phyloP scores from a whole-genome alignment of 371 early-diverging fungal species.

The Hamiltosporidium tvaerminnensis region DNA sequence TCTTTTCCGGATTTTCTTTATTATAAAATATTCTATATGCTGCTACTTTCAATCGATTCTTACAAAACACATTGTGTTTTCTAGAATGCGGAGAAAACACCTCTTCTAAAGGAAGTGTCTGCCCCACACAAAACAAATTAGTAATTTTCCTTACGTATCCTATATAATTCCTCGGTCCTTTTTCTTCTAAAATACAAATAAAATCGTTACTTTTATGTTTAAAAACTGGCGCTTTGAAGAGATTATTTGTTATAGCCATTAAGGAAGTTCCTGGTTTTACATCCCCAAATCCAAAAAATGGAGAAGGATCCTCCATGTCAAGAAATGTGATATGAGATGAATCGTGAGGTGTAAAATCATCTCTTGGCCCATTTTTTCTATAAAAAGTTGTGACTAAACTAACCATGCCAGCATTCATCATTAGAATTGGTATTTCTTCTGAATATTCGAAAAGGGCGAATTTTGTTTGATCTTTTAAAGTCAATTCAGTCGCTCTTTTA shows the following conservation, averaged over 20 bases:
- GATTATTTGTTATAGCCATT: slow-evolving; percentile 46
- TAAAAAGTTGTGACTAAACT: slow-evolving; percentile 49
- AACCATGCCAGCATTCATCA: slow-evolving; percentile 53
- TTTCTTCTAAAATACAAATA: background rate
- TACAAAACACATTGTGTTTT: slow-evolving; percentile 52
- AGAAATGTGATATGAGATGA: slow-evolving; percentile 9
- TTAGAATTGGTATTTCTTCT: slow-evolving; percentile 50
- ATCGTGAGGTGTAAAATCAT: slow-evolving; percentile 7
- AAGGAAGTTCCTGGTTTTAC: slow-evolving; percentile 37
- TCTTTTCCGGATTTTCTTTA: slow-evolving; percentile 24
- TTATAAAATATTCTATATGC: slow-evolving; percentile 45
- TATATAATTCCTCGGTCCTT: slow-evolving; percentile 1
- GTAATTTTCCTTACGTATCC: slow-evolving; percentile 28
- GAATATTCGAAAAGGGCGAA: slow-evolving; percentile 53
- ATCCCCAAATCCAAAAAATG: slow-evolving; percentile 42
- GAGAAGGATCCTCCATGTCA: slow-evolving; percentile 52
- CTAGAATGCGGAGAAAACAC: slow-evolving; percentile 54
- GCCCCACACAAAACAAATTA: slow-evolving; percentile 44
- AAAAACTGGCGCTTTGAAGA: slow-evolving; percentile 53
- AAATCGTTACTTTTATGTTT: slow-evolving; percentile 32
- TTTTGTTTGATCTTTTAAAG: slow-evolving; percentile 31
- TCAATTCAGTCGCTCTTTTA: slow-evolving; percentile 46
- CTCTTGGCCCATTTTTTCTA: slow-evolving; percentile 31
- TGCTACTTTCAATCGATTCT: slow-evolving; percentile 52
- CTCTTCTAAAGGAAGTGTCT: slow-evolving; percentile 52